phyloP scores from a whole-genome alignment of 2,329 filamentous ascomycete genomes.

The Periconia sp. region DNA sequence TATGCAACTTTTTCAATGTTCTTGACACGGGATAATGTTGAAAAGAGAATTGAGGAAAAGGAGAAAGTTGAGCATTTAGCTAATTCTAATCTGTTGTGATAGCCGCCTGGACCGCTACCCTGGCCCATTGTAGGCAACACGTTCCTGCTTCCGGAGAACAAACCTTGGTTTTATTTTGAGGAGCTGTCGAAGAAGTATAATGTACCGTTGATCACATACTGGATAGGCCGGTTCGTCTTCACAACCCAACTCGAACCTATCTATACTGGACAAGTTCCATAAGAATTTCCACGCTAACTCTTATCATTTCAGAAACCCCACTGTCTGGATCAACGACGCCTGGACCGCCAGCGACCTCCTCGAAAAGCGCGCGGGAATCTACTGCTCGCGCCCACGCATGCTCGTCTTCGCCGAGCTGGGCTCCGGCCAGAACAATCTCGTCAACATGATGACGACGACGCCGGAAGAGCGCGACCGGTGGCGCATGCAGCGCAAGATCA shows the following conservation, averaged over 20 bases:
- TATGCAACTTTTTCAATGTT: too few species aligned
- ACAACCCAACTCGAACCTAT: not conserved
- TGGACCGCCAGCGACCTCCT: conserved; percentile 56
- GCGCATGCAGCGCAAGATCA: conserved; percentile 35
- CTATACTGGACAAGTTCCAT: conserved; percentile 21
- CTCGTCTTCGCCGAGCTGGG: conserved; percentile 49
- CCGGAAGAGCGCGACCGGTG: conserved; percentile 33
- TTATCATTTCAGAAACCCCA: conserved; percentile 42
- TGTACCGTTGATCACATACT: conserved; percentile 57
- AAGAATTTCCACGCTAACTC: conserved; percentile 28
- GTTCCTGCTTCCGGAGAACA: conserved; percentile 55
- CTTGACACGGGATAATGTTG: too few species aligned
- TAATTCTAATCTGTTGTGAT: not conserved
- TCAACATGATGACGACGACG: conserved; percentile 38
- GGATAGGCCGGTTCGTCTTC: conserved; percentile 47
- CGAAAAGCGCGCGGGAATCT: conserved; percentile 55
- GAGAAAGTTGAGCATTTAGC: too few species aligned
- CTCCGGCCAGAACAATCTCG: conserved; percentile 36
- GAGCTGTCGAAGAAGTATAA: conserved; percentile 54
- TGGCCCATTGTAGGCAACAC: conserved; percentile 60
- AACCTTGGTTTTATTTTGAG: conserved; percentile 62
- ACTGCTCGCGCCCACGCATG: conserved; percentile 53
- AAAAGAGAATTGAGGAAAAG: too few species aligned
- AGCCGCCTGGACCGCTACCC: conserved; percentile 59
- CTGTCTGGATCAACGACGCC: conserved; percentile 48